Evolutionary conservation across 2,329 filamentous ascomycete genomes (phyloP).

Genomic region (Rachicladosporium sp.): DNA sequence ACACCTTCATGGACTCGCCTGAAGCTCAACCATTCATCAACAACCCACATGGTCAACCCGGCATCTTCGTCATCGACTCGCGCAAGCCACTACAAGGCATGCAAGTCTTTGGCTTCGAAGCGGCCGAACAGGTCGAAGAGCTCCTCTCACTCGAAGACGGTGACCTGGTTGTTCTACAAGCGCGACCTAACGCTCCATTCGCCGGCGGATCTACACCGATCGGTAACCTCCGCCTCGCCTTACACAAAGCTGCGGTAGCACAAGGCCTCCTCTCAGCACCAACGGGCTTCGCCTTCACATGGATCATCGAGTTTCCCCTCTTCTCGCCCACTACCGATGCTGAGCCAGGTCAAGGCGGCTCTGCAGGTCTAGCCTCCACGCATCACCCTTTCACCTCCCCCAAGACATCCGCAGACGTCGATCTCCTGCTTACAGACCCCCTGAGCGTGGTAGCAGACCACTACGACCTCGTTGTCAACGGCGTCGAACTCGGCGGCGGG

Average conservation of each 20-base stretch:
- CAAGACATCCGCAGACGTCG: conserved; percentile 56
- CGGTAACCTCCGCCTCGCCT: conserved; percentile 57
- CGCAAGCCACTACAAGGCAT: conserved; percentile 65
- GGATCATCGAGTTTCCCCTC: conserved; percentile 84
- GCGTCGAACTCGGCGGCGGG: conserved; percentile 85
- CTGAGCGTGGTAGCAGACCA: conserved; percentile 67
- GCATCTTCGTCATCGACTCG: conserved; percentile 63
- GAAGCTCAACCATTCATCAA: conserved; percentile 45
- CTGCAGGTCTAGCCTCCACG: conserved; percentile 69
- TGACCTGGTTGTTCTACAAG: conserved; percentile 72
- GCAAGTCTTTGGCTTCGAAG: conserved; percentile 64
- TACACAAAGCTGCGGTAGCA: conserved; percentile 59
- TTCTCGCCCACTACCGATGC: conserved; percentile 60
- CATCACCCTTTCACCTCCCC: conserved; percentile 96
- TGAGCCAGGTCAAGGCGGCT: conserved; percentile 69
- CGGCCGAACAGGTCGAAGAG: conserved; percentile 45
- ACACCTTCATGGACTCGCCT: conserved; percentile 57
- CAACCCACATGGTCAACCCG: conserved; percentile 67
- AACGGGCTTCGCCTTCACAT: conserved; percentile 56
- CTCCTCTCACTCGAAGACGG: conserved; percentile 50
- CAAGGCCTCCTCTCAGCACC: conserved; percentile 41
- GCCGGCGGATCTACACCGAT: conserved; percentile 61
- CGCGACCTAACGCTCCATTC: conserved; percentile 53
- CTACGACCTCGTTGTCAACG: conserved; percentile 93
- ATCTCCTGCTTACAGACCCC: conserved; percentile 60